Conservation (phyloP, 306 rosid genomes). For the Quercus berberidifolia region DNA sequence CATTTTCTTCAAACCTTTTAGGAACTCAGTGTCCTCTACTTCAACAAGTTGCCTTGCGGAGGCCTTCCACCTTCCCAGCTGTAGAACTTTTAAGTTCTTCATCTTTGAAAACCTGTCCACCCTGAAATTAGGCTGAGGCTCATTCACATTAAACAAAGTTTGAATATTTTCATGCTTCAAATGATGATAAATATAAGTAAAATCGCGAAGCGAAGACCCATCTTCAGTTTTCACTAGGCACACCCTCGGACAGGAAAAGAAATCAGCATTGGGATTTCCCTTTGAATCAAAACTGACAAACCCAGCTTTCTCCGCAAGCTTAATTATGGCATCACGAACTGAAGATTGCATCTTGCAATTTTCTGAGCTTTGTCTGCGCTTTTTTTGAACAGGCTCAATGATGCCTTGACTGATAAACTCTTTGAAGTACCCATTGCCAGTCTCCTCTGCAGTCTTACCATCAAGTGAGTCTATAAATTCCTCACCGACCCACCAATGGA, state of each 20-base stretch:
- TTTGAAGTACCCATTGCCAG: not conserved
- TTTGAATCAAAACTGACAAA: not conserved
- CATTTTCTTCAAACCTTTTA: constrained; percentile 10
- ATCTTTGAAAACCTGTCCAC: constrained; percentile 23
- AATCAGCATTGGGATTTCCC: constrained; percentile 1
- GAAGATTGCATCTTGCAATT: not conserved
- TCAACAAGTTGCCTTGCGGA: not conserved
- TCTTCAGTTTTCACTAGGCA: constrained; percentile 4
- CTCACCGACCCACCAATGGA: constrained; percentile 31
- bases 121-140: constrained; percentile 5
- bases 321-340: not conserved
- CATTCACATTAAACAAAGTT: constrained; percentile 23
- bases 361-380: constrained; percentile 8
- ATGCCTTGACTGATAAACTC: not conserved
- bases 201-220: not conserved
- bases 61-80: constrained; percentile 17
- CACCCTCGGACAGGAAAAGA: not conserved
- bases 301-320: not conserved
- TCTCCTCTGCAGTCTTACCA: not conserved
- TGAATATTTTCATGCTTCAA: not conserved
- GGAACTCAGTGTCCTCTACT: constrained; percentile 10
- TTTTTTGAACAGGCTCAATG: not conserved
- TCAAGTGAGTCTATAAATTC: not conserved
- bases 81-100: constrained; percentile 6
- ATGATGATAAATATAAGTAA: not conserved